Conservation (phyloP, 495 filamentous ascomycete species). For the Penicillium pancosmium region DNA sequence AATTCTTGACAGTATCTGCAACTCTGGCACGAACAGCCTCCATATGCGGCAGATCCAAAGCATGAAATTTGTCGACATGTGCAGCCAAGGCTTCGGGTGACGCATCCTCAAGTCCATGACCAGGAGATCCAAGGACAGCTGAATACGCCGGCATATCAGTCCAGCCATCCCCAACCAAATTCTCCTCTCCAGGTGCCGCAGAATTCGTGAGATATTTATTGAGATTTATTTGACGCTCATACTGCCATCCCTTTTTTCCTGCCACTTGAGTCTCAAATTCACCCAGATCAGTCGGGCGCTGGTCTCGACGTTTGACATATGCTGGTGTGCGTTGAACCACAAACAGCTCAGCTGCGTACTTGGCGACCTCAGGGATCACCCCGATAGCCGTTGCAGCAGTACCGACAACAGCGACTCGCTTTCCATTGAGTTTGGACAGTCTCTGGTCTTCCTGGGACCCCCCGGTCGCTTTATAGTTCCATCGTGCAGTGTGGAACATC, state of each 20-base stretch:
- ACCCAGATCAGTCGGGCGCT: constrained; percentile 49
- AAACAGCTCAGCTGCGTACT: constrained; percentile 32
- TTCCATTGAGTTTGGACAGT: constrained; percentile 39
- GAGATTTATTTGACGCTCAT: constrained; percentile 37
- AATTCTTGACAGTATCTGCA: constrained; percentile 30
- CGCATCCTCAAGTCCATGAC: background rate
- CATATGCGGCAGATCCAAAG: constrained; percentile 1
- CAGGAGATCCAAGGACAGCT: constrained; percentile 2
- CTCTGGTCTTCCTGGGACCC: constrained; percentile 44
- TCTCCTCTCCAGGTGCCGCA: background rate
- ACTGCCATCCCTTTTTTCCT: constrained; percentile 37
- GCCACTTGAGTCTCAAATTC: constrained; percentile 45
- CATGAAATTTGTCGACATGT: background rate
- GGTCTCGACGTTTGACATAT: constrained; percentile 46
- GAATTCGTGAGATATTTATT: constrained; percentile 7
- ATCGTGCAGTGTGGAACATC: constrained; percentile 41
- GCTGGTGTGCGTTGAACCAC: constrained; percentile 54
- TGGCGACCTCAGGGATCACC: constrained; percentile 31
- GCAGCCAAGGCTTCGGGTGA: background rate
- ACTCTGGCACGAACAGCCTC: constrained; percentile 30
- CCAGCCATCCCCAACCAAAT: constrained; percentile 24
- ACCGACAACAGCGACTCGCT: constrained; percentile 50
- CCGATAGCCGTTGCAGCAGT: constrained; percentile 51
- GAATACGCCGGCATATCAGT: constrained; percentile 11
- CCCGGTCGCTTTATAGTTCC: constrained; percentile 48